Percentiles rank a stretch among this genome's conserved stretches.
Conservation (phyloP, 139 green algal species). For the Desmodesmus armatus region DNA sequence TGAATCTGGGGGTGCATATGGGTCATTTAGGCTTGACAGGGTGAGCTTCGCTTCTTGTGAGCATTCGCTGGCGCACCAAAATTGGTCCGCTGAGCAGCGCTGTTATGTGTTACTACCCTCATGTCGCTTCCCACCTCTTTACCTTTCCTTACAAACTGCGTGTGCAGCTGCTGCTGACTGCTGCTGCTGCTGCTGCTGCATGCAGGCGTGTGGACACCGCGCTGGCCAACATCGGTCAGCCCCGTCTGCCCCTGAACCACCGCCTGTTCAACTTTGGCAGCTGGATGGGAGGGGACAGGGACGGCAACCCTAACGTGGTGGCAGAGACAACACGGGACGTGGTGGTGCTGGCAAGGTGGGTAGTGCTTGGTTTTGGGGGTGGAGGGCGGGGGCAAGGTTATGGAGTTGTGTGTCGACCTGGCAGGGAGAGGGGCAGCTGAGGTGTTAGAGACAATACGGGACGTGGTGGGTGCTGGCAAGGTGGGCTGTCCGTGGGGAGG, state of each 20-base stretch:
- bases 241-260: slow-evolving; percentile 83
- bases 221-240: slow-evolving; percentile 87
- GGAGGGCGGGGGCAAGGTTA: not conserved
- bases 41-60: too few relatives aligned
- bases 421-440: not conserved
- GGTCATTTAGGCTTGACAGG: too few relatives aligned
- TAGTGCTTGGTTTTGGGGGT: not conserved
- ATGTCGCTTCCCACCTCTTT: too few relatives aligned
- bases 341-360: slow-evolving; percentile 78
- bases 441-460: too few relatives aligned
- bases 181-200: not conserved
- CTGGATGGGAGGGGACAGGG: slow-evolving; percentile 97
- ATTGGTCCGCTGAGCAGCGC: too few relatives aligned
- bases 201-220: slow-evolving; percentile 87
- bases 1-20: too few relatives aligned
- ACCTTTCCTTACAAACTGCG: too few relatives aligned
- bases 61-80: too few relatives aligned
- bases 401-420: not conserved
- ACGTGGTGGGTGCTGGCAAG: not conserved
- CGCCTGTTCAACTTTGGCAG: slow-evolving; percentile 76
- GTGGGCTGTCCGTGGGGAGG: not conserved
- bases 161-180: not conserved
- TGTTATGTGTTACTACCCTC: too few relatives aligned
- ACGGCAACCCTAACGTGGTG: slow-evolving; percentile 97
- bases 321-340: slow-evolving; percentile 91